Conservation (phyloP, 2,329 filamentous ascomycete genomes). For the Stachybotrys chlorohalonatus region DNA sequence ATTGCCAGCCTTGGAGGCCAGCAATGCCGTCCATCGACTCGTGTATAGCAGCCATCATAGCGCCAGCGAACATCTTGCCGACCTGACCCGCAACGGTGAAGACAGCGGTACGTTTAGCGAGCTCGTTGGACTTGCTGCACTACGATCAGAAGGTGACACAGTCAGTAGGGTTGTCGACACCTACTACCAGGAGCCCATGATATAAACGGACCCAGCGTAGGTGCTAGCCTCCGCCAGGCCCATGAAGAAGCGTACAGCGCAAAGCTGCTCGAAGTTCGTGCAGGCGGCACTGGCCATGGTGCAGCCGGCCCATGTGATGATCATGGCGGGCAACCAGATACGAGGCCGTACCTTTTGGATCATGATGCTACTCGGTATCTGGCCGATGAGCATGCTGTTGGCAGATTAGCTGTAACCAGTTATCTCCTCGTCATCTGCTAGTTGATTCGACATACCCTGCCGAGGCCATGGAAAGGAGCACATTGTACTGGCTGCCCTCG, state of each 20-base stretch:
- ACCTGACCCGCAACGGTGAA: constrained; percentile 49
- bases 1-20: constrained; percentile 38
- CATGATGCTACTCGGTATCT: constrained; percentile 47
- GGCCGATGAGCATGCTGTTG: constrained; percentile 34
- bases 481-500: constrained; percentile 27
- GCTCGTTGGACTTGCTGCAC: constrained; percentile 33
- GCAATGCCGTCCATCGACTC: constrained; percentile 24
- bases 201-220: constrained; percentile 21
- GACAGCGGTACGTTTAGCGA: constrained; percentile 49
- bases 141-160: not conserved
- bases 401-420: not conserved
- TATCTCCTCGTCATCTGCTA: not conserved
- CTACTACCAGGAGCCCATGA: constrained; percentile 43
- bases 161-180: constrained; percentile 1
- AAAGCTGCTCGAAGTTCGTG: constrained; percentile 17
- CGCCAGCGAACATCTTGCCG: constrained; percentile 49
- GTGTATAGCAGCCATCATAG: constrained; percentile 39
- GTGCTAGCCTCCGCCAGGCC: constrained; percentile 17
- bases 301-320: constrained; percentile 49
- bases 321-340: constrained; percentile 50
- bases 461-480: constrained; percentile 14
- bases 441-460: constrained; percentile 11
- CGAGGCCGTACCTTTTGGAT: constrained; percentile 51
- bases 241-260: constrained; percentile 17
- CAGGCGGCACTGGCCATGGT: constrained; percentile 27